A percentile compares a stretch with the other conserved stretches of the same genome.
These are phyloP conservation scores for Rosa lucieae DNA, from an alignment of 306 rosid species.

Conservation along the genomic window DNA sequence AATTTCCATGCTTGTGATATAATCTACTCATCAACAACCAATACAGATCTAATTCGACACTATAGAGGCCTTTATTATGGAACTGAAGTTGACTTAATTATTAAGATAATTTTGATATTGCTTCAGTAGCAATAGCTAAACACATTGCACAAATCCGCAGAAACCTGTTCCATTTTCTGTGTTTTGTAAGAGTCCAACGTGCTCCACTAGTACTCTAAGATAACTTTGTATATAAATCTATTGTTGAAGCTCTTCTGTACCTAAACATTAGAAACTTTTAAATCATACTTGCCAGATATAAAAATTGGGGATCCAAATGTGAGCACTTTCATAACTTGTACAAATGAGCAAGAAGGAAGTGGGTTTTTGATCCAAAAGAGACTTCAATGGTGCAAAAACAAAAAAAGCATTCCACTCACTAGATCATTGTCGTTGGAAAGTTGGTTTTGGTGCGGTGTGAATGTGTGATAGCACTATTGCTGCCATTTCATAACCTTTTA, in stretches of 20 bases:
- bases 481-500: background rate
- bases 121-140: background rate
- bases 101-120: background rate
- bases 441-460: background rate
- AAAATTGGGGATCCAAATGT: background rate
- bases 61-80: background rate
- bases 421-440: background rate
- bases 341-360: constrained; percentile 3
- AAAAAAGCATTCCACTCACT: background rate
- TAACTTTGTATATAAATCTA: background rate
- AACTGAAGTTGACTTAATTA: background rate
- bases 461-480: background rate
- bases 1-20: background rate
- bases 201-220: constrained; percentile 1
- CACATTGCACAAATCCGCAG: constrained; percentile 6
- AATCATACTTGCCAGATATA: background rate
- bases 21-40: constrained; percentile 2
- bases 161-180: background rate
- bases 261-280: background rate
- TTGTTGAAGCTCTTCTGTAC: background rate
- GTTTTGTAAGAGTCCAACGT: background rate
- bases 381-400: background rate
- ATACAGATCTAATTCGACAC: constrained; percentile 3
- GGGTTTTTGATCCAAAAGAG: background rate
- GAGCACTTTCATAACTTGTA: background rate